Evolutionary conservation across 2,329 filamentous ascomycete species (phyloP), one percentile per base, ranked within the genome.

Genomic region (Cladophialophora bantiana): DNA sequence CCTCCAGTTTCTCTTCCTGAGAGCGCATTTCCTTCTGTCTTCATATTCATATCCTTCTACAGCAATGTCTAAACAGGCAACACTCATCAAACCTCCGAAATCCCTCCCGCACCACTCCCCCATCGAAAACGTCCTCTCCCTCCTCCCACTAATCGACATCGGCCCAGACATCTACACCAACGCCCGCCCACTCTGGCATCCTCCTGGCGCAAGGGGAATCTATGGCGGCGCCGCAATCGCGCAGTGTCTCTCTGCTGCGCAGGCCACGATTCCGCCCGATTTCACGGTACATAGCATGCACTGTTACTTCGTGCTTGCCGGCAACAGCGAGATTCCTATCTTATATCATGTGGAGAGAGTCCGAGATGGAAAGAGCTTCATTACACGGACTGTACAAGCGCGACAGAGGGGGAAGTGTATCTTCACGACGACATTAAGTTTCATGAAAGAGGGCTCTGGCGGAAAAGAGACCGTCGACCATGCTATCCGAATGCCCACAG

Each of bases 241-340:
- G 56, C 94, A 98, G 84, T 94, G 87, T 75, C 89, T 97, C 32
- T 86, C 91, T 54, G 93, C 95, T 1, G 95, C 93, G 31, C 93
- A 97, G 78, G 88, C 89, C 75, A 99, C 95, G 7, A 92, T 99
- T 1, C 90, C 90, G 0, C 71, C 77, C 40, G 84, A 91, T 76
- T 97, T 97, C 79, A 86, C 89, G 67, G 88, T 95, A 58, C 95
- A 99, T 83, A 94, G 90, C 76, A 97, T 96, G 91, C 95, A 99
- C 85, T 98, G 95, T 86, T 99, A 98, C 83, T 99, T 99, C 79
- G 89, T 99, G 38, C 88, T 98, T 1, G 94, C 94, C 4, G 95
- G 95, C 34, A 91, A 94, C 75, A 85, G 88, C 12, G 88, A 90
- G 67, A 90, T 95, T 18, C 94, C 95, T 36, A 91, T 98, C 71